Evolutionary conservation across 306 rosid genomes (phyloP).

Genomic region (Lotus japonicus): DNA sequence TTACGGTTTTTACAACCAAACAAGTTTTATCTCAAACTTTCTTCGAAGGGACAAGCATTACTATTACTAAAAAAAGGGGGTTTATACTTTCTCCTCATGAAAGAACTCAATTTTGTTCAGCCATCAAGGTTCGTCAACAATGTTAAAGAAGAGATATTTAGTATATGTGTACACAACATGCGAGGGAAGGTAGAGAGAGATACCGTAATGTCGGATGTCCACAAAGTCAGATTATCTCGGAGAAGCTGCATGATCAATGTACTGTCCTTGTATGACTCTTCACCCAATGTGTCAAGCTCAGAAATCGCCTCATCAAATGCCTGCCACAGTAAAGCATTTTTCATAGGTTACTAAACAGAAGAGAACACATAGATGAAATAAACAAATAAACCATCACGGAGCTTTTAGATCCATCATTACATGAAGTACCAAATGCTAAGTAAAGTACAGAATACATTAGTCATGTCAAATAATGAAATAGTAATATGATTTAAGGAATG

Average conservation of each 20-base stretch:
- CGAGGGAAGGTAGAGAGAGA: conserved; percentile 10
- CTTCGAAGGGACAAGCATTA: background rate
- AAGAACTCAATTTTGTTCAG: background rate
- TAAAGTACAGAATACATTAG: background rate
- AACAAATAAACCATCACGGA: background rate
- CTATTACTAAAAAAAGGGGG: background rate
- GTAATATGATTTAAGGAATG: background rate
- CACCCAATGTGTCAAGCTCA: conserved; percentile 83
- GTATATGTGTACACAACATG: background rate
- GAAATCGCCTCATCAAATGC: conserved; percentile 96
- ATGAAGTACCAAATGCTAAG: background rate
- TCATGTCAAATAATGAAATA: background rate
- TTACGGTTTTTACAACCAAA: background rate
- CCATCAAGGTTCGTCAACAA: background rate
- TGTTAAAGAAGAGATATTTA: background rate
- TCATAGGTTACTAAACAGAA: background rate
- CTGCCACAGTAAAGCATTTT: conserved; percentile 27
- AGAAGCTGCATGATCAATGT: conserved; percentile 97
- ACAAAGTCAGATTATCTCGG: conserved; percentile 88
- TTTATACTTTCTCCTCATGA: background rate
- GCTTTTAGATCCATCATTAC: background rate
- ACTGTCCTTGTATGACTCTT: no score
- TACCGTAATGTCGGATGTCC: conserved; percentile 95
- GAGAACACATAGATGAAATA: background rate
- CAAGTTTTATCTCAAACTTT: background rate